Evolutionary conservation across 768 basidiomycete genomes (phyloP).

Genomic region (Suillus ampliporus): DNA sequence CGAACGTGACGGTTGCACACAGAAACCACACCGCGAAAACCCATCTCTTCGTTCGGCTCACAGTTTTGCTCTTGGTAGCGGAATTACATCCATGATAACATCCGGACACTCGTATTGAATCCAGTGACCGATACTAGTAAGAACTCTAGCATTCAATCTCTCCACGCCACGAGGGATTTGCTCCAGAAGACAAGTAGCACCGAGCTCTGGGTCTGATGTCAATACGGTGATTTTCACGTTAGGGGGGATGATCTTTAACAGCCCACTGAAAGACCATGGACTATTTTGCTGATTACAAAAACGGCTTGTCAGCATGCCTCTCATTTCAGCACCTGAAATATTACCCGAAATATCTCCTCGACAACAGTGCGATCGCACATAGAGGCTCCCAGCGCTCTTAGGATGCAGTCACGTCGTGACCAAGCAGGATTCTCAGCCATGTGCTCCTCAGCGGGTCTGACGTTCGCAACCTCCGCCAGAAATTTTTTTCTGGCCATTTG

Average conservation of each 20-base stretch:
- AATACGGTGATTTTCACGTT: constrained; percentile 24
- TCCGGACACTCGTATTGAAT: constrained; percentile 30
- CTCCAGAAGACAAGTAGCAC: constrained; percentile 1
- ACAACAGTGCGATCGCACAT: constrained; percentile 10
- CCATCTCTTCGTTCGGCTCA: too few relatives aligned
- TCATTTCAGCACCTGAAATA: neutral
- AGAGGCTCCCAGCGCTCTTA: constrained; percentile 7
- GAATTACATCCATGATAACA: constrained; percentile 18
- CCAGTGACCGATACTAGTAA: constrained; percentile 29
- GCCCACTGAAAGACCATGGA: constrained; percentile 25
- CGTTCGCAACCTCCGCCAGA: neutral
- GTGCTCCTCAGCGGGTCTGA: constrained; percentile 1
- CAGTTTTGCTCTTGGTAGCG: neutral
- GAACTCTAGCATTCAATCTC: neutral
- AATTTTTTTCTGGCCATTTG: neutral
- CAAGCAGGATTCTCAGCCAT: constrained; percentile 19
- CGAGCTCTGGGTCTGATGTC: constrained; percentile 23
- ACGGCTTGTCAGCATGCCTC: neutral
- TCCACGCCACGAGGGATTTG: constrained; percentile 16
- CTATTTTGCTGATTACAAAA: constrained; percentile 15
- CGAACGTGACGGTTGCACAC: too few relatives aligned
- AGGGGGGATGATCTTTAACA: constrained; percentile 4
- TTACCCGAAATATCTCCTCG: neutral
- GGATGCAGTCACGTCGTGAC: constrained; percentile 17
- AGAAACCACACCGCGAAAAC: neutral